Base-by-base conservation (phyloP, 106 monocot genomes). In the Dioscorea zingiberensis region DNA sequence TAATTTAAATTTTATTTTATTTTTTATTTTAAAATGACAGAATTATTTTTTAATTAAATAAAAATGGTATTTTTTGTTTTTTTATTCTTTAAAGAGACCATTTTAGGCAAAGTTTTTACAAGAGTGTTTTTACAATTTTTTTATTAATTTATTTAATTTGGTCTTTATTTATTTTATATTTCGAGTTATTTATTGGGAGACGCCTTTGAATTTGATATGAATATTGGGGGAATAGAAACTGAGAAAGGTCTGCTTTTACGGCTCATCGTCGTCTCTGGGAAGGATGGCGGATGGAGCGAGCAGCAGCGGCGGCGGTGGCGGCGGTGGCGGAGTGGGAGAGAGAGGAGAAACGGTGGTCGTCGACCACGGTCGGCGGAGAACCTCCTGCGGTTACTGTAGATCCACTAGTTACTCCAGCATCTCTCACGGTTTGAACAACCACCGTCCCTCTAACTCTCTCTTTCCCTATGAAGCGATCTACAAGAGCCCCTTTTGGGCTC, bases 301-400 rank as follows among this genome's bases (percentile, higher is more conserved):
- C 73, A 77, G 77, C 60, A 77, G 73, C 59, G 18, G 66, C 46
- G 55, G 66, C 55, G 47, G 44, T 25, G 32, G 22, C 51, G 44
- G 65, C 4, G 66, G 57, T 8, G 54, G n/a, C 18, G 44, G 32
- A 16, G 25, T 22, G 53, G 22, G 58, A 9, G 54, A 53, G 14
- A 48, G 67, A 47, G 85, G 77, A n/a, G 75, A 79, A 47, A 70
- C 88, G 58, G 78, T 84, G 73, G 78, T 89, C 47, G 25, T 63
- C 25, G 84, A 89, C 69, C 56, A 46, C 4, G 84, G 84, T 48
- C 21, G 55, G 49, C 62, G 54, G 49, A 67, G 60, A 51, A 65
- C 73, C 38, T 51, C 73, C 54, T 89, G 88, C 65, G 88, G 88
- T 29, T 89, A 89, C 76, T 89, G 88, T 75, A 69, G 57, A 67